Evolutionary conservation across 176 grass and related monocot species (phyloP), one percentile per base, ranked within the genome.

Genomic region (Chrysopogon serrulatus): DNA sequence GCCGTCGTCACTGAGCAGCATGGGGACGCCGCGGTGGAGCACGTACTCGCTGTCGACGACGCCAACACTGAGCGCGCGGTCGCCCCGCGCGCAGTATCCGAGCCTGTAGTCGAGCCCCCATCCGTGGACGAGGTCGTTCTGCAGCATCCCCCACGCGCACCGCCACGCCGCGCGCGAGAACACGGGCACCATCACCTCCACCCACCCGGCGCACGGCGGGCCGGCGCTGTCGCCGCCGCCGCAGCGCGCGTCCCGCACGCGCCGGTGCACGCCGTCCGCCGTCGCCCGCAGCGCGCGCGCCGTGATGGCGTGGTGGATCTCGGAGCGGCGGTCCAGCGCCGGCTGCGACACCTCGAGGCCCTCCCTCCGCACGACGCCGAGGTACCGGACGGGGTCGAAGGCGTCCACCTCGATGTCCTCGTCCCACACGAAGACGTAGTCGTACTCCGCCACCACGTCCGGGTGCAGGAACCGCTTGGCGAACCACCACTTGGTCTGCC

Each of bases 401-500:
- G 60, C 15, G 63, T 82, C 59, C 0, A 87, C 71, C 36, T 71
- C 71, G 30, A 87, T 3, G 79, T 87, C 85, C 34, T 87, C 78
- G 31, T 87, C 85, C 85, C 71, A 87, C 0, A 87, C n/a, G 63
- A 87, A 87, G 5, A 87, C 44, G 41, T 87, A 87, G 13, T 80
- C 68, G 39, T 87, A 81, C 34, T 75, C 70, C 1, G 57, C 69
- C 28, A 68, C 85, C 8, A 87, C 48, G 65, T 82, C 85, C n/a
- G 78, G 85, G 73, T 87, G 85, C 44, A 82, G 51, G 78, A 87
- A 82, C 6, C 85, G 60, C 78, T 87, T 87, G 13, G 85, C 78
- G 65, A 87, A 87, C 85, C 85, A 87, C 85, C 71, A 60, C 53
- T 73, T 82, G 26, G 27, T 82, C 80, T 82, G 80, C 1, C 68